Conservation (phyloP, 441 rosid genomes). For the Hura crepitans region DNA sequence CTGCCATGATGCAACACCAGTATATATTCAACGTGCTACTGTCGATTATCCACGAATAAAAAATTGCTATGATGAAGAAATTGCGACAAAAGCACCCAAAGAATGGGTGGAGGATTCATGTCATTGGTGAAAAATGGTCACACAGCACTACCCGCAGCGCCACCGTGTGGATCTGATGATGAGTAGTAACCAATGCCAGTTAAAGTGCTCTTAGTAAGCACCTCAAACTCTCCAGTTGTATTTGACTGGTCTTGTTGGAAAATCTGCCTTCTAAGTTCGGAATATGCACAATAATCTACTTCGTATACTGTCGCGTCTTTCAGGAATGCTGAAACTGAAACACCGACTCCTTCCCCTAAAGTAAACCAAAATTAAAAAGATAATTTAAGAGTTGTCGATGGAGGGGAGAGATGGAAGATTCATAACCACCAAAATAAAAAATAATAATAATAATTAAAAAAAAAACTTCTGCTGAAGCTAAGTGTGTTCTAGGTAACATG, state of each 20-base stretch:
- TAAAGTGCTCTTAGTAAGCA: slow-evolving; percentile 29
- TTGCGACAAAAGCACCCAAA: background rate
- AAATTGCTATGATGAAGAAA: no score
- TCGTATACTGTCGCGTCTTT: slow-evolving; percentile 42
- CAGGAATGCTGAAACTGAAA: slow-evolving; percentile 50
- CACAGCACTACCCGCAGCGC: slow-evolving; percentile 4
- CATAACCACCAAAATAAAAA: background rate
- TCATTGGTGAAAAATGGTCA: background rate
- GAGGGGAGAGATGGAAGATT: background rate
- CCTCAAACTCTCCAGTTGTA: slow-evolving; percentile 45
- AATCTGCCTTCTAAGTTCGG: slow-evolving; percentile 46
- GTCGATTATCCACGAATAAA: background rate
- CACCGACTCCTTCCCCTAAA: slow-evolving; percentile 85
- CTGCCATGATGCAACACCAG: background rate
- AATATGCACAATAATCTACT: slow-evolving; percentile 67
- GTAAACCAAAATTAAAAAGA: background rate
- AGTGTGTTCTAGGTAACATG: no score
- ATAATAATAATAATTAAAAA: no score
- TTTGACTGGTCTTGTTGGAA: slow-evolving; percentile 26
- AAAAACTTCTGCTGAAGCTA: no score
- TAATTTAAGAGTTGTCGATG: background rate
- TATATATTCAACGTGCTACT: background rate
- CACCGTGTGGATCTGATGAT: background rate
- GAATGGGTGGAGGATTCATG: background rate
- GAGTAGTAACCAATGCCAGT: slow-evolving; percentile 36